Conservation (phyloP, 1,284 basidiomycete species). For the Papiliotrema flavescens region DNA sequence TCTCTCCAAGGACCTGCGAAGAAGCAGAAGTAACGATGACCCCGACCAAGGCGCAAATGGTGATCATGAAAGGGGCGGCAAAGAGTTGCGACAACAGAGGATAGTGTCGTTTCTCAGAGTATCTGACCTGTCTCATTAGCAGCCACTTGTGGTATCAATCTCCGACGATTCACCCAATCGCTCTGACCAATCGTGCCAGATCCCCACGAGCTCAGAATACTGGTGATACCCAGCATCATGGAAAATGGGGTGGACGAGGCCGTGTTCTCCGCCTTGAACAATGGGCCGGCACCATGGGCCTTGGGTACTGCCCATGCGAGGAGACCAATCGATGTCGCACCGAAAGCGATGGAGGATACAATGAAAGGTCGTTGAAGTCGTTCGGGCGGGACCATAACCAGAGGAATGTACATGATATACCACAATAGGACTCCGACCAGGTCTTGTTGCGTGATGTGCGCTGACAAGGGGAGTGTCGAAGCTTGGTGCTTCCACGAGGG, state of each 20-base stretch:
- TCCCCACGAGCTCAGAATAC: slow-evolving; percentile 26
- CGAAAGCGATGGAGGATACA: slow-evolving; percentile 24
- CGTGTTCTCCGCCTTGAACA: slow-evolving; percentile 27
- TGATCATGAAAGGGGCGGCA: slow-evolving; percentile 28
- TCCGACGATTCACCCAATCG: slow-evolving; percentile 20
- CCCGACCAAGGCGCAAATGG: slow-evolving; percentile 24
- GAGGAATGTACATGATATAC: slow-evolving; percentile 29
- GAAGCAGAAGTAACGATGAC: slow-evolving; percentile 29
- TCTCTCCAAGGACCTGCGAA: slow-evolving; percentile 17
- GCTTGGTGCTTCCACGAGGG: slow-evolving; percentile 23
- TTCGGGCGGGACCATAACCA: slow-evolving; percentile 33
- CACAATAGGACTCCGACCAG: slow-evolving; percentile 28
- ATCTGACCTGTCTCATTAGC: slow-evolving; percentile 17
- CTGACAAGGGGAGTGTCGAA: slow-evolving; percentile 12
- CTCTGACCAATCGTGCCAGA: slow-evolving; percentile 30
- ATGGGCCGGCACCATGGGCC: slow-evolving; percentile 26
- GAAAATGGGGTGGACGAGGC: slow-evolving; percentile 17
- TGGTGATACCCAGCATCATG: slow-evolving; percentile 35
- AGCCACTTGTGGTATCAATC: neutral
- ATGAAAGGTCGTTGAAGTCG: slow-evolving; percentile 31
- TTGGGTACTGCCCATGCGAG: slow-evolving; percentile 26
- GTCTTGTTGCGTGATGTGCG: slow-evolving; percentile 25
- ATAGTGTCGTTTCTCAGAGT: slow-evolving; percentile 22
- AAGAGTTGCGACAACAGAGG: slow-evolving; percentile 22
- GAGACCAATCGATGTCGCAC: slow-evolving; percentile 27